phyloP scores from a whole-genome alignment of 306 rosid species.

The Cicer yamashitae region DNA sequence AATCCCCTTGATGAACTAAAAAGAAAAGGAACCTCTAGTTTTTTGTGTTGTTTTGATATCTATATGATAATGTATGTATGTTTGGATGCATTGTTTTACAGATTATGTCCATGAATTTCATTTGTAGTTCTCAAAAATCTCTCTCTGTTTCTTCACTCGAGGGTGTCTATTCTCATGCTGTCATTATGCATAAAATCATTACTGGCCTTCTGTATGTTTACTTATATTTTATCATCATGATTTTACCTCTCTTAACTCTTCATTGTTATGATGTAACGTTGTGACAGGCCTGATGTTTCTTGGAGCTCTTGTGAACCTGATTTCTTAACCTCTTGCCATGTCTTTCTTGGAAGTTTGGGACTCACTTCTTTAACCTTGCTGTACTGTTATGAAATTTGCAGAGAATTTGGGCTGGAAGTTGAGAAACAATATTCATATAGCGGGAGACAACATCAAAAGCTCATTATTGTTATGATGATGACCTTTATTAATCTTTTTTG shows the following conservation, averaged over 20 bases:
- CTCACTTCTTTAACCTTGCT: constrained; percentile 99
- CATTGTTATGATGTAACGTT: constrained; percentile 71
- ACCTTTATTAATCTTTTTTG: constrained; percentile 43
- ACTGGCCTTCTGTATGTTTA: constrained; percentile 32
- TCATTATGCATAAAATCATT: constrained; percentile 11
- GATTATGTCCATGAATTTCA: neutral
- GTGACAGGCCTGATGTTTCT: constrained; percentile 98
- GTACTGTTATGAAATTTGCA: constrained; percentile 98
- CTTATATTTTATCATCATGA: constrained; percentile 40
- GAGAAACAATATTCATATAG: constrained; percentile 49
- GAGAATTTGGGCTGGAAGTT: constrained; percentile 71
- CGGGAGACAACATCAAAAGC: constrained; percentile 60
- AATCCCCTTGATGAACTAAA: constrained; percentile 24
- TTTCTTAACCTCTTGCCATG: constrained; percentile 99
- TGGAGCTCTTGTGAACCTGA: constrained; percentile 99
- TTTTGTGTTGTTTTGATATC: constrained; percentile 4
- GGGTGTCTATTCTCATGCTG: constrained; percentile 15
- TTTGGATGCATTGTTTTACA: constrained; percentile 11
- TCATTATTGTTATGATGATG: constrained; percentile 41
- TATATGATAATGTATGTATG: constrained; percentile 5
- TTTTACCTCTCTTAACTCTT: constrained; percentile 66
- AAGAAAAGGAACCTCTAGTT: neutral
- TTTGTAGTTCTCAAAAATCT: constrained; percentile 19
- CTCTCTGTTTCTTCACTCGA: neutral
- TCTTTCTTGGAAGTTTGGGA: constrained; percentile 99